phyloP scores from a whole-genome alignment of 177 flowering plant species.

The Tripterygium wilfordii region DNA sequence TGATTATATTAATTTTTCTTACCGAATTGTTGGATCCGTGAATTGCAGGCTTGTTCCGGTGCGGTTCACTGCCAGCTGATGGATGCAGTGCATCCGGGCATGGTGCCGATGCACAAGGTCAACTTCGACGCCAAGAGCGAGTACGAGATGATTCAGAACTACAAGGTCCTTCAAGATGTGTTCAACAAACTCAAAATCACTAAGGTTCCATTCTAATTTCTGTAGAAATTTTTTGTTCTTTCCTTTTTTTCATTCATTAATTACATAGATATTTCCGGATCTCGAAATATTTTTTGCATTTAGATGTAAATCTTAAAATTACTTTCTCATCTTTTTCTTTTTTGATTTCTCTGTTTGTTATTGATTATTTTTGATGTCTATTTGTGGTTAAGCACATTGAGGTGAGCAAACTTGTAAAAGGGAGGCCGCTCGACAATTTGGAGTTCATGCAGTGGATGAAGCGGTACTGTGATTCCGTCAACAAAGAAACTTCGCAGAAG shows the following conservation, averaged over 20 bases:
- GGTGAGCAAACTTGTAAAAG: constrained; percentile 85
- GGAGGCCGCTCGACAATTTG: constrained; percentile 92
- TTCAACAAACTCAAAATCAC: constrained; percentile 93
- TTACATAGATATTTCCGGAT: too few relatives aligned
- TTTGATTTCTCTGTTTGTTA: neutral
- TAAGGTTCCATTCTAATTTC: too few relatives aligned
- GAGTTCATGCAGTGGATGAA: constrained; percentile 99
- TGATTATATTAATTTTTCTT: too few relatives aligned
- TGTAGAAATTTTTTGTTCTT: too few relatives aligned
- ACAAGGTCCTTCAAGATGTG: constrained; percentile 94
- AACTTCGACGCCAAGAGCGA: too few relatives aligned
- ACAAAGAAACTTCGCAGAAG: constrained; percentile 39
- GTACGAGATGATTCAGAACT: constrained; percentile 98
- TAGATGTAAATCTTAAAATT: too few relatives aligned
- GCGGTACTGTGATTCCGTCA: constrained; percentile 79
- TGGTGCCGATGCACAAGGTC: too few relatives aligned
- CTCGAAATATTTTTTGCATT: too few relatives aligned
- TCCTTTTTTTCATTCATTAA: too few relatives aligned
- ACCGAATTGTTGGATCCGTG: neutral
- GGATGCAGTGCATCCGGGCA: constrained; percentile 89
- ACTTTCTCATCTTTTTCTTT: constrained; percentile 1
- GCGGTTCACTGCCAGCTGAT: constrained; percentile 92
- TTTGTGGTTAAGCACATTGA: constrained; percentile 75
- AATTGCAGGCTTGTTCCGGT: constrained; percentile 72
- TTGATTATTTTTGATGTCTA: neutral